phyloP scores from a whole-genome alignment of 345 rosid species.

The Citrus unshiu region DNA sequence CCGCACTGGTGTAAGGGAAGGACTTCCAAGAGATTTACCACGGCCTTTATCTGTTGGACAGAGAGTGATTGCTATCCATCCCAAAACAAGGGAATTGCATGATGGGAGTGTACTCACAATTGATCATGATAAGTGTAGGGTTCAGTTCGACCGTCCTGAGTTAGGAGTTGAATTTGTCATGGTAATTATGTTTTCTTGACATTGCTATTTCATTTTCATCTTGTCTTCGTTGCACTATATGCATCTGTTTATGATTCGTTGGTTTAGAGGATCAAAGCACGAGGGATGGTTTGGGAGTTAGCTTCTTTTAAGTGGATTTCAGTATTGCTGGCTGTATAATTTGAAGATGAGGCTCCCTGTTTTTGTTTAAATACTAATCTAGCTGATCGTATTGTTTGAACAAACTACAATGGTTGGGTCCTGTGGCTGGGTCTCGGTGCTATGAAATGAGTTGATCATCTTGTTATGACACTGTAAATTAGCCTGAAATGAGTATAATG shows the following conservation, averaged over 20 bases:
- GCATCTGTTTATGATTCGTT: neutral
- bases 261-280: neutral
- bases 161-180: slow-evolving; percentile 85
- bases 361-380: neutral
- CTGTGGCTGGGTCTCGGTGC: neutral
- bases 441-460: neutral
- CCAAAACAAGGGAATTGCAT: slow-evolving; percentile 78
- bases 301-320: neutral
- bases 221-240: neutral
- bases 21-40: slow-evolving; percentile 91
- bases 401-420: neutral
- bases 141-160: slow-evolving; percentile 80
- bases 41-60: slow-evolving; percentile 90
- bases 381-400: neutral
- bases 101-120: slow-evolving; percentile 90
- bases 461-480: neutral
- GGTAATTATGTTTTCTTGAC: slow-evolving; percentile 41
- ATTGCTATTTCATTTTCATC: neutral
- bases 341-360: neutral
- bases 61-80: slow-evolving; percentile 80
- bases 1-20: slow-evolving; percentile 73
- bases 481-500: neutral
- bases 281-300: neutral
- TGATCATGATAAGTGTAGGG: slow-evolving; percentile 73
- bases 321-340: neutral